Base-by-base conservation (phyloP, 805 yeast genomes). In the Candida railenensis region DNA sequence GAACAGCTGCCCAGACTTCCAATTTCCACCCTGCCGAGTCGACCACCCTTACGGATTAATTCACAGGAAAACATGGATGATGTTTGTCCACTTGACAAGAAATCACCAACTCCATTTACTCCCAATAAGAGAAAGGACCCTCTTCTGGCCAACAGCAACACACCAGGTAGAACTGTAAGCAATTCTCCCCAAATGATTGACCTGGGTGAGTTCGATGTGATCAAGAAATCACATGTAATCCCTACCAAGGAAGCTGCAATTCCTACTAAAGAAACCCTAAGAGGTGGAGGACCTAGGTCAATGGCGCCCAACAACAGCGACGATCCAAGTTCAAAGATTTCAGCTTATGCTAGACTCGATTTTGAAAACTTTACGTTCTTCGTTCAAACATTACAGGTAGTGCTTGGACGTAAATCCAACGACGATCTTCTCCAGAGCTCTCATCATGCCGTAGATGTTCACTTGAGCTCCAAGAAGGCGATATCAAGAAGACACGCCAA, bases 401-500 rank as follows among this genome's bases (percentile, higher is more conserved):
- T 92, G 7, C 72, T 94, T 38, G 99, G 99, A n/a, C 77, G 99
- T 55, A 78, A 88, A 48, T 86, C 91, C 8, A 59, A 60, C 51
- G 73, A 69, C 43, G 74, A 69, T 37, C 53, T 62, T n/a, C 52
- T 65, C 22, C 92, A 85, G 56, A 80, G 83, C 46, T 85, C 85
- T 53, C 80, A 74, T 44, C 85, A 86, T 56, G 78, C 87, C 3
- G 88, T 92, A 9, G 99, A 92, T 68, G 96, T 94, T 37, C 96
- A 94, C 69, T 67, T 94, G 38, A 96, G 97, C 8, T 82, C 88
- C 12, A 87, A 91, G 37, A 94, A 94, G 69, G 96, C 97, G 8
- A 89, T 94, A 15, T 89, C 97, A 4, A 73, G 99, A 60, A 76
- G 89, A 48, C 99, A 94, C 66, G 99, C 98, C 3, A 91, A 89